phyloP scores from a whole-genome alignment of 2,329 filamentous ascomycete genomes.

The Annulohypoxylon truncatum region DNA sequence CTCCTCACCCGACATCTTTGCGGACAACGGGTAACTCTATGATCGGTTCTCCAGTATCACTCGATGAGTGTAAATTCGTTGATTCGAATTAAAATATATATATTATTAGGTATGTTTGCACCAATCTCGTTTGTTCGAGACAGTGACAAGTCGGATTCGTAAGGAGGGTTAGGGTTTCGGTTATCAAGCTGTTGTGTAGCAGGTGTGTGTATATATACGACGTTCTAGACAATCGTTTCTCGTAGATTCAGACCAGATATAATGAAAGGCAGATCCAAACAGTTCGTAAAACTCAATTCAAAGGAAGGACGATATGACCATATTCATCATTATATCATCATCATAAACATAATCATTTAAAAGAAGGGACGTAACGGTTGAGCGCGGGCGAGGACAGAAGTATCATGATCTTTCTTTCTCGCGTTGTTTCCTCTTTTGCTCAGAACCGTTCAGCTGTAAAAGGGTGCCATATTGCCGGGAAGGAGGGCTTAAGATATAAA shows the following conservation, averaged over 20 bases:
- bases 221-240: constrained; percentile 11
- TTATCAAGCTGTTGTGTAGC: constrained; percentile 8
- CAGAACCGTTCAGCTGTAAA: constrained; percentile 24
- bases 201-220: constrained; percentile 9
- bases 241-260: constrained; percentile 14
- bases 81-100: constrained; percentile 18
- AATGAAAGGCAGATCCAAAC: constrained; percentile 31
- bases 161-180: constrained; percentile 23
- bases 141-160: constrained; percentile 17
- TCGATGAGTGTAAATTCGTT: constrained; percentile 16
- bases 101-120: neutral
- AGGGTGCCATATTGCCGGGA: constrained; percentile 25
- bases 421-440: constrained; percentile 10
- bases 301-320: constrained; percentile 36
- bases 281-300: constrained; percentile 22
- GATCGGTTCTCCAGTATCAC: constrained; percentile 6
- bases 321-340: constrained; percentile 36
- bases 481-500: constrained; percentile 31
- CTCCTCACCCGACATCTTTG: constrained; percentile 15
- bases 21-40: neutral
- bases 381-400: constrained; percentile 8
- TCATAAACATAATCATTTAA: constrained; percentile 29
- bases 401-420: constrained; percentile 22
- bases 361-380: constrained; percentile 22
- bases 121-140: constrained; percentile 18